Conservation (phyloP, 768 basidiomycete species). For the Serendipita sp. region DNA sequence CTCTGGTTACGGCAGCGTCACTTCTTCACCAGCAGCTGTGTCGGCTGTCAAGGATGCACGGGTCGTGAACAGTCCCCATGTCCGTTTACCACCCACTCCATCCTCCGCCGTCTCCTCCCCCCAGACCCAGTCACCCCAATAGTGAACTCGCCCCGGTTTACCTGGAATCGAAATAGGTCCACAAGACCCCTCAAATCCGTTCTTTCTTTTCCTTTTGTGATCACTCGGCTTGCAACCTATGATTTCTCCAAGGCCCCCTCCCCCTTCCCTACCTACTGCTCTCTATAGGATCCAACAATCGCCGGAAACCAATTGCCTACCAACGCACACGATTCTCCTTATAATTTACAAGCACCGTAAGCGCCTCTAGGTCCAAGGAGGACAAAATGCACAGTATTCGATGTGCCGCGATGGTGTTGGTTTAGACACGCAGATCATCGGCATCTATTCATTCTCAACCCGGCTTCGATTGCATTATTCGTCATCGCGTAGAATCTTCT, state of each 20-base stretch:
- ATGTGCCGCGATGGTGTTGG: not conserved
- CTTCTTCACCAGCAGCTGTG: not conserved
- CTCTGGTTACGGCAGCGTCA: not conserved
- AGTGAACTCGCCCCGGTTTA: not conserved
- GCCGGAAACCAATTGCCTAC: not conserved
- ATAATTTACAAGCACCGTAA: not conserved
- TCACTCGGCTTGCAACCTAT: not conserved
- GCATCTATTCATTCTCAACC: not conserved
- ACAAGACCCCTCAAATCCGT: not conserved
- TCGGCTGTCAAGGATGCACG: not conserved
- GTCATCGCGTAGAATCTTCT: not conserved
- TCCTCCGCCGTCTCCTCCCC: not conserved
- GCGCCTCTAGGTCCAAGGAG: not conserved
- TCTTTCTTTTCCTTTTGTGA: not conserved
- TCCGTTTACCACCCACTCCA: not conserved
- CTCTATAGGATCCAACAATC: not conserved
- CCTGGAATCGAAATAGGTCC: not conserved
- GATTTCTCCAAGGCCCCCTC: too few species aligned
- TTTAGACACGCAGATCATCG: not conserved
- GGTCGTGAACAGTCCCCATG: not conserved
- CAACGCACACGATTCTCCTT: slow-evolving; percentile 1
- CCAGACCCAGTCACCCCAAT: not conserved
- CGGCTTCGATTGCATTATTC: not conserved
- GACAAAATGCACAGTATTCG: not conserved
- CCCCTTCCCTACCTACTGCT: too few species aligned